Evolutionary conservation across 345 rosid species (phyloP), one percentile per base, ranked within the genome.

Genomic region (Pseudoturritis turrita): DNA sequence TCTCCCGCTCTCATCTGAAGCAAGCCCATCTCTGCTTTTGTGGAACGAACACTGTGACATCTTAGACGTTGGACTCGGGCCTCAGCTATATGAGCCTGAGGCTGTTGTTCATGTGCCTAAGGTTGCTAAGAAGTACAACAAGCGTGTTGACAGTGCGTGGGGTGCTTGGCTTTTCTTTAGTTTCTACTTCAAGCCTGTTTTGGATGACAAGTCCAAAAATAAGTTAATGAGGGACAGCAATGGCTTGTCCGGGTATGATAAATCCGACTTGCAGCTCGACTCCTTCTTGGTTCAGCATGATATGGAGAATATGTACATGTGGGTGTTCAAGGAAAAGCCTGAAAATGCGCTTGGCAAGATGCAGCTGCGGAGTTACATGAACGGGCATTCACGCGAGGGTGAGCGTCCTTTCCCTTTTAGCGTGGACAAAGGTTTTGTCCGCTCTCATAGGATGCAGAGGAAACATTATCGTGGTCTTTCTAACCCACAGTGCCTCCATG

Each of bases 261-360:
- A 88, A 65, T 80, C 93, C 7, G 93, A 88, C 72, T 76, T 88
- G 87, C 83, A 83, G 81, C 85, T 88, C 0, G 89, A 88, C 80
- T 67, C 90, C 22, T 88, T 88, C 78, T 51, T 88, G 75, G 94
- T 88, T 79, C 94, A 88, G 79, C 94, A 88, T 67, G 94, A 88
- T 65, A 84, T 88, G 94, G 94, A 88, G 83, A 88, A 88, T 69
- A 84, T 86, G 85, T 88, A 88, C 62, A 88, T 86, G 94, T 86
- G 91, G 94, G 85, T 82, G 65, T 88, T 88, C 71, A 88, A 88
- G 78, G 93, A 83, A 55, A 88, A 77, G 74, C 93, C 93, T 66
- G 93, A 86, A 59, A 86, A 88, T 80, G 91, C 94, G 0, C 61
- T 88, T 78, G 94, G 90, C 8, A 88, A 88, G 85, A 88, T 88